These are phyloP conservation scores for Pisolithus microcarpus DNA, from an alignment of 768 basidiomycete genomes.

Conservation along the genomic window DNA sequence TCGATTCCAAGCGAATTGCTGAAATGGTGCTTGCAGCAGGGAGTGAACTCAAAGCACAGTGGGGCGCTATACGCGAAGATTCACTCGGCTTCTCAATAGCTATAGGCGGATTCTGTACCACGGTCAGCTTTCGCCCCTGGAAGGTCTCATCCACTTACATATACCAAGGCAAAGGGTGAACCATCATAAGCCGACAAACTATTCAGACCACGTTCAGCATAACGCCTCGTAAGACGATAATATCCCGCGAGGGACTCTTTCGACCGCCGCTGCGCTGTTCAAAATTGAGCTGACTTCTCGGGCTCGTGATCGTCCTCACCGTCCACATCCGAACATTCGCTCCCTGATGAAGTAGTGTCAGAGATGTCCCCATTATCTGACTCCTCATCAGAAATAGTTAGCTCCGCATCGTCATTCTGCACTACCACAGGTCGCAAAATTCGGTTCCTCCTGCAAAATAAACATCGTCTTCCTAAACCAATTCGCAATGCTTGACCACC, in stretches of 20 bases:
- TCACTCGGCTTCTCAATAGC: constrained; percentile 6
- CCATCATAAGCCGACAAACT: constrained; percentile 39
- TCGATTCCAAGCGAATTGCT: constrained; percentile 33
- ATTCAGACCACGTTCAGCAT: constrained; percentile 29
- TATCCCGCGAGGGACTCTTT: constrained; percentile 38
- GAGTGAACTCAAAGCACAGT: too few species aligned
- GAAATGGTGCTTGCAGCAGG: constrained; percentile 1
- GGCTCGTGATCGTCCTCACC: constrained; percentile 8
- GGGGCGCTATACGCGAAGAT: background rate
- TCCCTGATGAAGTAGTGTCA: constrained; percentile 35
- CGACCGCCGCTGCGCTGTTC: constrained; percentile 11
- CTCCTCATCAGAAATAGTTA: constrained; percentile 62
- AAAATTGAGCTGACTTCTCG: constrained; percentile 8
- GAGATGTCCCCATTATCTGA: constrained; percentile 71
- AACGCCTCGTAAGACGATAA: constrained; percentile 42
- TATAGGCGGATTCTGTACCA: constrained; percentile 8
- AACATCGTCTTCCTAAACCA: background rate
- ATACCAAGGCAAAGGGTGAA: constrained; percentile 38
- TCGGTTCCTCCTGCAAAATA: constrained; percentile 41
- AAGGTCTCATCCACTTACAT: constrained; percentile 28
- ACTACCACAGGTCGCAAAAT: constrained; percentile 29
- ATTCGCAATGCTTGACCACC: constrained; percentile 17
- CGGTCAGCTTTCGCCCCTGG: background rate
- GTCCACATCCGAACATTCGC: constrained; percentile 37
- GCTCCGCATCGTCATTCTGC: constrained; percentile 36